Conservation (phyloP, 306 rosid genomes). For the Hylodesmum podocarpum region DNA sequence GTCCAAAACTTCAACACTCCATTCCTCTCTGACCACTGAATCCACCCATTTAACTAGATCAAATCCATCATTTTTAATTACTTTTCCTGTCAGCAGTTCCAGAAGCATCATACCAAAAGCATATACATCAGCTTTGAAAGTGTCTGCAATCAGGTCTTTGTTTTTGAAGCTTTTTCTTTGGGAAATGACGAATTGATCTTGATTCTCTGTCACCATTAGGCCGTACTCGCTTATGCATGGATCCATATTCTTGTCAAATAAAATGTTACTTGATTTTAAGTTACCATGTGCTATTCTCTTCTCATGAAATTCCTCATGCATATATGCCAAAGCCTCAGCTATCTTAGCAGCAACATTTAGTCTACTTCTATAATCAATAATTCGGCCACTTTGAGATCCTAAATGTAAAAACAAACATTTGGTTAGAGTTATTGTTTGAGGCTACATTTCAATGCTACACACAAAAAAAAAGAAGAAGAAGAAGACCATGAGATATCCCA, state of each 20-base stretch:
- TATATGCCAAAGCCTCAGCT: constrained; percentile 58
- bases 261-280: constrained; percentile 70
- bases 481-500: background rate
- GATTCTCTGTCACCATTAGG: constrained; percentile 50
- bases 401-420: background rate
- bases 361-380: constrained; percentile 67
- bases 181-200: constrained; percentile 28
- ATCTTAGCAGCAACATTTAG: constrained; percentile 51
- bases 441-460: constrained; percentile 4
- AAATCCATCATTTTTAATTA: constrained; percentile 61
- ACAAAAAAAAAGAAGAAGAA: no score
- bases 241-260: constrained; percentile 61
- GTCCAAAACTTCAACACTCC: constrained; percentile 70
- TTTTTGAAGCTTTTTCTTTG: constrained; percentile 10
- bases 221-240: constrained; percentile 73
- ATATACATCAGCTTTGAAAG: constrained; percentile 56
- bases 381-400: constrained; percentile 53
- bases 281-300: constrained; percentile 64
- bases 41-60: constrained; percentile 66
- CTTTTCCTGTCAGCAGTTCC: constrained; percentile 66
- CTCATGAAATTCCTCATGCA: constrained; percentile 59
- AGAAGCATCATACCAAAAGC: constrained; percentile 74
- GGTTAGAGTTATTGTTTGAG: background rate
- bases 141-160: constrained; percentile 22
- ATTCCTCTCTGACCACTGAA: constrained; percentile 67